Evolutionary conservation across 176 grass and related monocot species (phyloP).

Genomic region (Coix lacrymajobi): DNA sequence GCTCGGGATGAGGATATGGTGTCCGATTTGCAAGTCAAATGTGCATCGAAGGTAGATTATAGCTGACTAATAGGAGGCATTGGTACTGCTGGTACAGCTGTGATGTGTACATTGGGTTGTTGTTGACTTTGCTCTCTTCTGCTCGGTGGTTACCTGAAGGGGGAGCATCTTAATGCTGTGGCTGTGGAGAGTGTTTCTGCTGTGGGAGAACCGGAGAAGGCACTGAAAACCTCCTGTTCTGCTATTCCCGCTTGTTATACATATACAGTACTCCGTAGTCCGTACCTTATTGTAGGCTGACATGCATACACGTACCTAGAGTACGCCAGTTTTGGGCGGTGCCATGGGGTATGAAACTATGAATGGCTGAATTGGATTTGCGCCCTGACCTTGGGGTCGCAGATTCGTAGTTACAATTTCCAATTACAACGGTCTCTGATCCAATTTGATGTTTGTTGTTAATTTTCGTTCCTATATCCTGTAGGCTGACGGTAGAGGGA

Average conservation of each 20-base stretch:
- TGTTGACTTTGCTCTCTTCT: neutral
- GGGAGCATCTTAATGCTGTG: neutral
- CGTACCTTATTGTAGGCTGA: neutral
- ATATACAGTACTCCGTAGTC: too few species aligned
- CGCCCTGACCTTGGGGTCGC: neutral
- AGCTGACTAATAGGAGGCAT: neutral
- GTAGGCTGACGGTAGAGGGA: too few species aligned
- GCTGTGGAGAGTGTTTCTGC: neutral
- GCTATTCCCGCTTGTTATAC: neutral
- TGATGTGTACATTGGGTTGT: neutral
- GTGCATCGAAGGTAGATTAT: constrained; percentile 26
- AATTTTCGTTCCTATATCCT: neutral
- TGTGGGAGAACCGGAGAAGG: neutral
- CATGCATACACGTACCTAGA: neutral
- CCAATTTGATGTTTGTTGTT: neutral
- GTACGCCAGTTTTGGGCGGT: neutral
- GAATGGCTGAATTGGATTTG: neutral
- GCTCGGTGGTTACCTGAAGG: neutral
- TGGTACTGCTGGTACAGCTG: neutral
- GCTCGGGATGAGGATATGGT: constrained; percentile 52
- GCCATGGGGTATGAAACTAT: neutral
- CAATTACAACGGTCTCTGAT: neutral
- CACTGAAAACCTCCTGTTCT: neutral
- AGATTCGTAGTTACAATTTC: neutral
- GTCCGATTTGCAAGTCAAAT: constrained; percentile 72